Conservation (phyloP, 306 rosid species). For the Rosa lucieae region DNA sequence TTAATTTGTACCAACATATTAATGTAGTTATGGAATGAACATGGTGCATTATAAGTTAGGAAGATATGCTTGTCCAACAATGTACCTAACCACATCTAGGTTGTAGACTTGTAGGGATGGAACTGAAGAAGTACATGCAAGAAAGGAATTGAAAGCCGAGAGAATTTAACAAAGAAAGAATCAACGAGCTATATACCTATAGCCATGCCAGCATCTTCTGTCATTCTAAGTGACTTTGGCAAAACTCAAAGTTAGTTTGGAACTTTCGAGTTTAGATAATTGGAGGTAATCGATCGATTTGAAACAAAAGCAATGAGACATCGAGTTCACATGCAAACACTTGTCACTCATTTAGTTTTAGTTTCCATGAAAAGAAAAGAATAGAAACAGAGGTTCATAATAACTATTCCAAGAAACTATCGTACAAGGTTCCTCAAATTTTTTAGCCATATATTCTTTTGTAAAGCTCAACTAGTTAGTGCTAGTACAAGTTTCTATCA, state of each 20-base stretch:
- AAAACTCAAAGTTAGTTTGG: background rate
- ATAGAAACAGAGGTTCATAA: conserved; percentile 1
- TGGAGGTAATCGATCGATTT: background rate
- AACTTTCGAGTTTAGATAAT: background rate
- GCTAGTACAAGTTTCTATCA: conserved; percentile 14
- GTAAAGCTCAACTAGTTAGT: background rate
- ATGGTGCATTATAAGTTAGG: background rate
- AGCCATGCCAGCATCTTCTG: conserved; percentile 1
- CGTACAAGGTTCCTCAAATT: conserved; percentile 17
- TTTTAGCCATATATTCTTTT: conserved; percentile 10
- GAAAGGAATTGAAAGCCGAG: background rate
- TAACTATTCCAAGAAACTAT: conserved; percentile 11
- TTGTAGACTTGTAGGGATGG: background rate
- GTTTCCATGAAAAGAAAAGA: background rate
- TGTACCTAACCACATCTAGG: background rate
- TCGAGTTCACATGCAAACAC: background rate
- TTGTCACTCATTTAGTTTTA: conserved; percentile 14
- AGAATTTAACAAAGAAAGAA: background rate
- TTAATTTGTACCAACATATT: too few species aligned
- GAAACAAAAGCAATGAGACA: background rate
- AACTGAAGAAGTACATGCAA: background rate
- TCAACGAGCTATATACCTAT: background rate
- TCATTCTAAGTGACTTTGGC: background rate
- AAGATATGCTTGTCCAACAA: background rate
- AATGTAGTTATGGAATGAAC: background rate